Evolutionary conservation across 495 filamentous ascomycete genomes (phyloP), one percentile per base, ranked within the genome.

Genomic region (Neurospora sp.): DNA sequence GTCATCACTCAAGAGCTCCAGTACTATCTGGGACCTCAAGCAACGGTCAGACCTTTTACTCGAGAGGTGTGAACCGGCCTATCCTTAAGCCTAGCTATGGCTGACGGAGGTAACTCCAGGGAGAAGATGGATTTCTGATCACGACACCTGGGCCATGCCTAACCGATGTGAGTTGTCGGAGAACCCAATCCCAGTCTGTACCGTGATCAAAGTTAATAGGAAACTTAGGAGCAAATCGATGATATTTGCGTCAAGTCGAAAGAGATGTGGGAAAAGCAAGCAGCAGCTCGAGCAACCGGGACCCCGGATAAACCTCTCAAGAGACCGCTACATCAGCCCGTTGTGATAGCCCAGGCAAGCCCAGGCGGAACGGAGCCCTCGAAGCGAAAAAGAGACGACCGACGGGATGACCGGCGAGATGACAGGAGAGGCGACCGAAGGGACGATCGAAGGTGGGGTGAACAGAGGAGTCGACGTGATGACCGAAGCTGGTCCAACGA

Each of bases 71-170:
- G 80, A 75, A 37, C 72, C 69, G 31, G 72, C 69, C 40, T 76
- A 45, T 45, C 71, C 34, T 69, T 21, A 73, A 40, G 42, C 69
- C 70, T 73, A 70, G 72, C 62, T 73, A 70, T 72, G 70, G 77
- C 79, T 84, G 75, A 82, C 82, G 54, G 72, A 69, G 75, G 39
- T 36, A 66, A 43, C 72, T 73, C 28, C 75, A 88, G 86, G 86
- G 86, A 75, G 86, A 88, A 78, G 86, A 88, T 76, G 86, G 86
- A 3, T 88, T 84, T 76, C 77, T 88, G 38, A 88, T 88, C 78
- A 84, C 84, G 31, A 87, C 86, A n/a, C 85, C 85, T 9, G 86
- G 86, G 36, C 76, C 82, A 39, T 88, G 85, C 73, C 76, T 88
- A 73, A 86, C 84, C 77, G 86, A 88, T 82, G 86, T 88, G 80